Base-by-base conservation (phyloP, 192 early-diverging fungal species). In the Radiomyces spectabilis region DNA sequence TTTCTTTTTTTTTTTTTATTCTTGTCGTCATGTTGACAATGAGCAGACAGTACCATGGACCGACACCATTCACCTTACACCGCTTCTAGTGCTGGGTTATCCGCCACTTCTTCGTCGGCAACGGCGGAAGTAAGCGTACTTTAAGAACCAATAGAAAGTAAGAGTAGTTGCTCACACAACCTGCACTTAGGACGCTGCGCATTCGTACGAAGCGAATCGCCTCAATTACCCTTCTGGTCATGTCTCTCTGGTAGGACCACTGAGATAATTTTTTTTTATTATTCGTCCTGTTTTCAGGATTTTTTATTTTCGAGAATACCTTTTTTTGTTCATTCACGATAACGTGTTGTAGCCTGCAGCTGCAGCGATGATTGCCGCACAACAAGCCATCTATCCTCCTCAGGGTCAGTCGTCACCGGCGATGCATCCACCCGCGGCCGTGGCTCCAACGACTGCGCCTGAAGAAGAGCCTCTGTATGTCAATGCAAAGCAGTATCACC, bases 401-500 rank as follows among this genome's bases (percentile, higher is more conserved):
- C 2, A 12, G 22, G 16, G 13, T 22, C 6, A 16, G 24, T 19
- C 24, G 39, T 21, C 24, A 26, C 4, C 38, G 41, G 16, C 39
- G 21, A 7, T 40, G 19, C 34, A 7, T 18, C 4, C 30, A 27
- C 39, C 53, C 42, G 42, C 42, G 4, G 13, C 5, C 8, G 5
- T 43, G 26, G 21, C 42, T 24, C 5, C 4, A 12, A 19, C 42
- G 13, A 7, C 42, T 55, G 37, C 53, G 9, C 24, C 35, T 1
- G 59, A 73, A 41, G 89, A 92, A 29, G 89, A 94, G 30, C 93
- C 94, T 0, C 68, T 97, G 29, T 97, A 94, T 66, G 97, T 99
- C 19, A 99, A 99, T 73, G 91, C 94, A 30, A 97, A 96, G 70
- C 97, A 99, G 32, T 99, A 94, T 70, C 91, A 95, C 57, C 84